phyloP scores from a whole-genome alignment of 1,284 basidiomycete species.

The Cryptococcus neoformans region DNA sequence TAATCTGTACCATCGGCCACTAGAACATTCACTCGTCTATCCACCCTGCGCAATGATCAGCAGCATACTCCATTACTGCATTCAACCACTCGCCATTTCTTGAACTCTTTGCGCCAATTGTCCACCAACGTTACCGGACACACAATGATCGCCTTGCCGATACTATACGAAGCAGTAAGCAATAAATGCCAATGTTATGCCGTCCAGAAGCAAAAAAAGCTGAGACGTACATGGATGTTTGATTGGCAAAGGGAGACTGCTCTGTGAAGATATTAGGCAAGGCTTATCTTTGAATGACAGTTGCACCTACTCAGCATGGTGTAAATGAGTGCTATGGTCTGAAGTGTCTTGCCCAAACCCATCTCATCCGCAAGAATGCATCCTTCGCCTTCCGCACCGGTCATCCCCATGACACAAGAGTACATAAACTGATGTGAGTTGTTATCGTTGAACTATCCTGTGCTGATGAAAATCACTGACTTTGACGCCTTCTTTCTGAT shows the following conservation, averaged over 20 bases:
- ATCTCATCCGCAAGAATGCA: slow-evolving; percentile 98
- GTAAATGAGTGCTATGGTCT: slow-evolving; percentile 86
- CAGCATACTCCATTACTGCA: background rate
- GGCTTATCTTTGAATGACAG: background rate
- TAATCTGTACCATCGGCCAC: slow-evolving; percentile 72
- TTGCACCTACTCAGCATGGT: slow-evolving; percentile 71
- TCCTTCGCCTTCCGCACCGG: slow-evolving; percentile 75
- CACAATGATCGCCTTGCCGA: slow-evolving; percentile 82
- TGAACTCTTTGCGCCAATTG: slow-evolving; percentile 96
- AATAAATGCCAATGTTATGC: background rate
- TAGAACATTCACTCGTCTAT: slow-evolving; percentile 56
- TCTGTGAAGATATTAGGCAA: slow-evolving; percentile 35
- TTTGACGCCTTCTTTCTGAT: slow-evolving; percentile 80
- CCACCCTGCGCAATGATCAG: background rate
- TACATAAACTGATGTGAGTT: slow-evolving; percentile 72
- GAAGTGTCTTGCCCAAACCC: slow-evolving; percentile 86
- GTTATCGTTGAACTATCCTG: slow-evolving; percentile 6
- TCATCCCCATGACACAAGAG: slow-evolving; percentile 91
- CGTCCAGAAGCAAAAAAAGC: background rate
- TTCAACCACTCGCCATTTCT: slow-evolving; percentile 67
- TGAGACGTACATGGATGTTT: slow-evolving; percentile 52
- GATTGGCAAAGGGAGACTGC: slow-evolving; percentile 73
- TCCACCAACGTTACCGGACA: slow-evolving; percentile 92
- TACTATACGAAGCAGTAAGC: slow-evolving; percentile 20
- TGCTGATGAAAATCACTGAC: slow-evolving; percentile 18